Base-by-base conservation (phyloP, 2,329 filamentous ascomycete genomes). In the Lojkania enalia region DNA sequence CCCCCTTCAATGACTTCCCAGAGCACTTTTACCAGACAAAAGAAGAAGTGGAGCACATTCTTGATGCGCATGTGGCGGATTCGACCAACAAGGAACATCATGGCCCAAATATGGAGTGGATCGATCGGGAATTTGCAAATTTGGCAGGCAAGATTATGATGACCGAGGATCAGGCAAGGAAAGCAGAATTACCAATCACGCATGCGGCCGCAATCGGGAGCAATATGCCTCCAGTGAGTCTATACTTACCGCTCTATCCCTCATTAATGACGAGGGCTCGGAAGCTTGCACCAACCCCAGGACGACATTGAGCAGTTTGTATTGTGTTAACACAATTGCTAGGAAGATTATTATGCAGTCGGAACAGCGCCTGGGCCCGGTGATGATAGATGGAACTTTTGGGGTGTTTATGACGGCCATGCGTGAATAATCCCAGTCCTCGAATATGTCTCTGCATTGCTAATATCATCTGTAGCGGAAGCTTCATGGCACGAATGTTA, bases 381-480 rank as follows among this genome's bases (percentile, higher is more conserved):
- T 1, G 47, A 42, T 1, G 51, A 61, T 13, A 50, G 46, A 1
- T 71, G 67, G 67, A 60, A 64, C 35, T 71, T 61, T 49, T 72
- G 68, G 68, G 73, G 71, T 5, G 71, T 80, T 7, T 77, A 73
- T 39, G 77, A 80, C 45, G 77, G 77, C 0, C 77, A 80, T 49
- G 75, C 72, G 71, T 74, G 44, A 66, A 72, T 69, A 5, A 5
- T 4, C 2, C n/a, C n/a, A n/a, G n/a, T n/a, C n/a, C n/a, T n/a
- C n/a, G n/a, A n/a, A n/a, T n/a, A n/a, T n/a, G n/a, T n/a, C n/a
- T n/a, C n/a, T n/a, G n/a, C n/a, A n/a, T n/a, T n/a, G n/a, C n/a
- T n/a, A n/a, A n/a, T n/a, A n/a, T 27, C 0, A 21, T 14, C 7
- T 27, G 23, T 19, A 71, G 72, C 4, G 77, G 76, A 7, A 69